These are phyloP conservation scores for Actinomucor elegans DNA, from an alignment of 371 early-diverging fungal species.

Conservation along the genomic window DNA sequence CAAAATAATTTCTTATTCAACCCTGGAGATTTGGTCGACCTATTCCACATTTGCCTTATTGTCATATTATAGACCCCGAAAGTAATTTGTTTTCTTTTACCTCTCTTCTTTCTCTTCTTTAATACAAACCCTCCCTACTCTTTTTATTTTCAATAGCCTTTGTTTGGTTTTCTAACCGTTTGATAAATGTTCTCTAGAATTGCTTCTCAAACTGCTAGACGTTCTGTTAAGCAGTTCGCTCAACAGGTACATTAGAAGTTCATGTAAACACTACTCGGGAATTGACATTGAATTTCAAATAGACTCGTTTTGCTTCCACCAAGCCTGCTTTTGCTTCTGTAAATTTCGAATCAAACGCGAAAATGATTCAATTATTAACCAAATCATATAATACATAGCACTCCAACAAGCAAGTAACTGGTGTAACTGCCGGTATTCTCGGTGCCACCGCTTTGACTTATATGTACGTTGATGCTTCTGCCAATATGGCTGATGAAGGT, in stretches of 20 bases:
- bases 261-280: no score
- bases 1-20: no score
- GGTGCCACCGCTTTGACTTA: constrained; percentile 59
- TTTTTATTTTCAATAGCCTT: constrained; percentile 9
- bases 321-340: constrained; percentile 29
- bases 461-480: constrained; percentile 56
- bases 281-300: constrained; percentile 1
- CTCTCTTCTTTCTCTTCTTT: constrained; percentile 1
- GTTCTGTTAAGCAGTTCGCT: constrained; percentile 18
- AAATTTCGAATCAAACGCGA: neutral
- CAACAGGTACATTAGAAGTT: constrained; percentile 10
- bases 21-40: constrained; percentile 2
- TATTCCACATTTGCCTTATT: neutral
- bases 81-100: constrained; percentile 2
- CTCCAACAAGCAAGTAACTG: constrained; percentile 40
- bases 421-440: constrained; percentile 59
- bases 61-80: constrained; percentile 1
- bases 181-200: constrained; percentile 21
- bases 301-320: constrained; percentile 53
- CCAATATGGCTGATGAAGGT: constrained; percentile 87
- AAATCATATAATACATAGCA: no score
- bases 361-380: no score
- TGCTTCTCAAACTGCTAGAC: constrained; percentile 25
- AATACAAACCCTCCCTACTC: constrained; percentile 16
- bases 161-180: constrained; percentile 1